These are phyloP conservation scores for Scenedesmus sp. DNA, from an alignment of 163 green algal species.

Conservation along the genomic window DNA sequence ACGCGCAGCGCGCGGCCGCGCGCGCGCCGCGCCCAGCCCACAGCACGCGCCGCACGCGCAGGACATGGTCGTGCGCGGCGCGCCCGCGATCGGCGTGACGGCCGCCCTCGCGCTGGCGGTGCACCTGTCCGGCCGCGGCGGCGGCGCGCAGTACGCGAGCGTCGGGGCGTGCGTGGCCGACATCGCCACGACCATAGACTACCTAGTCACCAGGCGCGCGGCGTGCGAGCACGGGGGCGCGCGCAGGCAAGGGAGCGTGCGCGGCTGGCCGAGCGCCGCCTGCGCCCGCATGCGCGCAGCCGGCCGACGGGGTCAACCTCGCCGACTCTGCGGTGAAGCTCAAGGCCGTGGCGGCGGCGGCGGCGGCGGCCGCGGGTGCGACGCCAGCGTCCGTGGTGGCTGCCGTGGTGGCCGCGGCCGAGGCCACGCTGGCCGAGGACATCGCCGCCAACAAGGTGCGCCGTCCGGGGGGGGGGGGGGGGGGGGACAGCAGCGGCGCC, in stretches of 20 bases:
- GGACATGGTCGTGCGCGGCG: constrained; percentile 96
- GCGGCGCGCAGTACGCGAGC: constrained; percentile 57
- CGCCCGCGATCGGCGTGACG: constrained; percentile 94
- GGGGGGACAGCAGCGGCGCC: no score
- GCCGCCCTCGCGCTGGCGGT: constrained; percentile 83
- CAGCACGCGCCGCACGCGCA: constrained; percentile 34
- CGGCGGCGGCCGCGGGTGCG: constrained; percentile 51
- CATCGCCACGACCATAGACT: constrained; percentile 75
- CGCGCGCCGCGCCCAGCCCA: neutral
- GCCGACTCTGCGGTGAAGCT: constrained; percentile 82
- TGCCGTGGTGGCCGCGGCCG: constrained; percentile 72
- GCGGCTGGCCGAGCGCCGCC: no score
- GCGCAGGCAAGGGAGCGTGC: no score
- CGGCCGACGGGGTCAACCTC: constrained; percentile 98
- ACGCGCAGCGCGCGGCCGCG: no score
- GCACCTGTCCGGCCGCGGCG: constrained; percentile 63
- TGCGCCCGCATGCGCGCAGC: no score
- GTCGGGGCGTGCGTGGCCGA: constrained; percentile 52
- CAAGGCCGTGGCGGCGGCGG: constrained; percentile 53
- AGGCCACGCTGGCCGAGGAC: constrained; percentile 88
- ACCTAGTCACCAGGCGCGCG: constrained; percentile 87
- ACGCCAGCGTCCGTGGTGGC: constrained; percentile 62
- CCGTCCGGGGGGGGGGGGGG: no score
- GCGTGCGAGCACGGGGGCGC: no score
- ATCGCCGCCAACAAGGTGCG: constrained; percentile 87